These are phyloP conservation scores for Metarhizium guizhouense DNA, from an alignment of 2,329 filamentous ascomycete genomes.

Conservation along the genomic window DNA sequence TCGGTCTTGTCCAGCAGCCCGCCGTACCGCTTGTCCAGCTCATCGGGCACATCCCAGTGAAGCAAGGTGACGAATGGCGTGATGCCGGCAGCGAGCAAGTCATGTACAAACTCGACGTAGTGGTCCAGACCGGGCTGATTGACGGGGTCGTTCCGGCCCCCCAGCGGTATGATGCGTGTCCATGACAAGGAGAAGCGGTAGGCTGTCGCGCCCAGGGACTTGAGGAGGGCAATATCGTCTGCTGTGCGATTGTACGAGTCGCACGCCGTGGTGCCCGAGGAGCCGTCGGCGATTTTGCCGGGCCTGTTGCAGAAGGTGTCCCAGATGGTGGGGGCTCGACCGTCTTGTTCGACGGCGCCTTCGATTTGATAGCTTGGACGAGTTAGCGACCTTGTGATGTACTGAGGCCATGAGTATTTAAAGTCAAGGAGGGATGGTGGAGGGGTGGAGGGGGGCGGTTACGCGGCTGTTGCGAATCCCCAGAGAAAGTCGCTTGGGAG, in stretches of 20 bases:
- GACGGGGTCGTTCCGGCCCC: slow-evolving; percentile 71
- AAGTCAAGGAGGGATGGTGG: not conserved
- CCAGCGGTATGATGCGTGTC: slow-evolving; percentile 78
- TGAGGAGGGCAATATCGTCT: slow-evolving; percentile 71
- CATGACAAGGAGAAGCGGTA: slow-evolving; percentile 84
- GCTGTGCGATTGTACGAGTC: slow-evolving; percentile 76
- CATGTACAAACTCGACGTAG: slow-evolving; percentile 72
- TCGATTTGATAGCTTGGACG: slow-evolving; percentile 75
- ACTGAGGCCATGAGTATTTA: not conserved
- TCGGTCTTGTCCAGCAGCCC: slow-evolving; percentile 73
- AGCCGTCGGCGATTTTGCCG: slow-evolving; percentile 74
- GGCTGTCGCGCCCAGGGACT: slow-evolving; percentile 59
- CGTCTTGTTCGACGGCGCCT: slow-evolving; percentile 64
- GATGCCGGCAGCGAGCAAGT: slow-evolving; percentile 67
- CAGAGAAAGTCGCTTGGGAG: slow-evolving; percentile 64
- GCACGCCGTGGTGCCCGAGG: slow-evolving; percentile 68
- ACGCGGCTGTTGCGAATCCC: slow-evolving; percentile 75
- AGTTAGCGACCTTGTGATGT: not conserved
- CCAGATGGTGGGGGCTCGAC: slow-evolving; percentile 78
- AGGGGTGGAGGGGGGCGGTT: slow-evolving; percentile 20
- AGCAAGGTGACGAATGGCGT: slow-evolving; percentile 74
- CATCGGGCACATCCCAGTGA: slow-evolving; percentile 82
- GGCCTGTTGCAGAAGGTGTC: slow-evolving; percentile 76
- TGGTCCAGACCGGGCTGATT: slow-evolving; percentile 71
- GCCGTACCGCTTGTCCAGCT: slow-evolving; percentile 70